Evolutionary conservation across 352 stramenopile genomes (phyloP).

Genomic region (Pythium folliculosum): DNA sequence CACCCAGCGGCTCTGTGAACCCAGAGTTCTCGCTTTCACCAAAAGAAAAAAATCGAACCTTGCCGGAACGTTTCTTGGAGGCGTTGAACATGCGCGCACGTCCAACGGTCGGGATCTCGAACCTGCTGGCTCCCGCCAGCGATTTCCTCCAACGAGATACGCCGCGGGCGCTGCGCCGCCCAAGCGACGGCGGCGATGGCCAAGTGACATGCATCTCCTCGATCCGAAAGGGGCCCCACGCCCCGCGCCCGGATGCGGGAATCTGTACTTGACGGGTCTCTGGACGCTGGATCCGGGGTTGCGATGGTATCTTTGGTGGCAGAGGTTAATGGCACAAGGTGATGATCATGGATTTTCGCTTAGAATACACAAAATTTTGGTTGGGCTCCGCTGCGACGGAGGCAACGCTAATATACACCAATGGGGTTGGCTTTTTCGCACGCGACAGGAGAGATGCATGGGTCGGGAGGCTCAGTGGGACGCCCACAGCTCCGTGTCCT

Average conservation of each 20-base stretch:
- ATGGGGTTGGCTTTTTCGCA: neutral
- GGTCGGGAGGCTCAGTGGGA: conserved; percentile 1
- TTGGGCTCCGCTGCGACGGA: neutral
- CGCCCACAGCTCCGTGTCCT: conserved; percentile 31
- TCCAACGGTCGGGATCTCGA: conserved; percentile 6
- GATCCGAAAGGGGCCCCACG: no score
- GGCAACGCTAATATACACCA: conserved; percentile 23
- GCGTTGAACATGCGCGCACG: conserved; percentile 10
- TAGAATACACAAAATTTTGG: conserved; percentile 26
- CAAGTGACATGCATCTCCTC: conserved; percentile 19
- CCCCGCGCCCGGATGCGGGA: no score
- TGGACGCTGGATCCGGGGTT: neutral
- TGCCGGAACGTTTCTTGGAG: neutral
- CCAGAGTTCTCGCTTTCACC: neutral
- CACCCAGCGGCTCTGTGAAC: conserved; percentile 1
- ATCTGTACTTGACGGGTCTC: no score
- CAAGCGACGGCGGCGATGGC: conserved; percentile 12
- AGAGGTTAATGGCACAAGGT: neutral
- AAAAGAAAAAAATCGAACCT: conserved; percentile 7
- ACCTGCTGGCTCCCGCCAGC: conserved; percentile 3
- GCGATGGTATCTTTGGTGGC: neutral
- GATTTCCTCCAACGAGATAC: neutral
- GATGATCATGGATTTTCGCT: neutral
- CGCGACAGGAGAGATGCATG: neutral
- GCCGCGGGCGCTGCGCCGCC: no score